These are phyloP conservation scores for Leccinellum luteum DNA, from an alignment of 768 basidiomycete genomes.

Conservation along the genomic window DNA sequence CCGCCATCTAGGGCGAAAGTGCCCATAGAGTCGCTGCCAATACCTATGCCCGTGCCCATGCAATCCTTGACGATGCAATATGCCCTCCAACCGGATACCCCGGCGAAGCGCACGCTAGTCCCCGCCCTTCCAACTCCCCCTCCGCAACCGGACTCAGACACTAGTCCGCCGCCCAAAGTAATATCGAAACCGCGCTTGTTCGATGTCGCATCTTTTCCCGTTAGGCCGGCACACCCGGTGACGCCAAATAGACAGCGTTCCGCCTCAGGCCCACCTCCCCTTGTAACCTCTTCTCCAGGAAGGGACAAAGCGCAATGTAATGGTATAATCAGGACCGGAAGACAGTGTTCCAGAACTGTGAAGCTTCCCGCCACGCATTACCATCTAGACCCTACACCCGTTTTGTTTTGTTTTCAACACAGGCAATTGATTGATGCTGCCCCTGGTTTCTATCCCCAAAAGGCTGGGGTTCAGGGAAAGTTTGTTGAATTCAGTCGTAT, in stretches of 20 bases:
- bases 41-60: conserved; percentile 37
- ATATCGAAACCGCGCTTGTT: conserved; percentile 3
- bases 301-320: conserved; percentile 47
- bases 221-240: conserved; percentile 11
- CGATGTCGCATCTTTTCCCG: neutral
- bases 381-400: conserved; percentile 27
- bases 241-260: conserved; percentile 22
- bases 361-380: conserved; percentile 38
- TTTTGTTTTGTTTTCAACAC: conserved; percentile 65
- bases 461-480: conserved; percentile 33
- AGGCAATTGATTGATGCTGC: conserved; percentile 45
- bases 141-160: conserved; percentile 36
- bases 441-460: conserved; percentile 57
- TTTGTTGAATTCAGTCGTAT: conserved; percentile 62
- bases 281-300: conserved; percentile 17
- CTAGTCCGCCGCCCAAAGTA: conserved; percentile 13
- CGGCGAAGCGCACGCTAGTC: conserved; percentile 15
- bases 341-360: conserved; percentile 58
- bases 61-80: conserved; percentile 22
- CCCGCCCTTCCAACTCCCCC: conserved; percentile 18
- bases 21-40: conserved; percentile 4
- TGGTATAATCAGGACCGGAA: conserved; percentile 62
- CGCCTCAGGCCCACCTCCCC: conserved; percentile 17
- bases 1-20: neutral
- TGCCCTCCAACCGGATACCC: conserved; percentile 21